A percentile compares a stretch with the other conserved stretches of the same genome.
Conservation (phyloP, 2,329 filamentous ascomycete genomes). For the Shiraia sp. region DNA sequence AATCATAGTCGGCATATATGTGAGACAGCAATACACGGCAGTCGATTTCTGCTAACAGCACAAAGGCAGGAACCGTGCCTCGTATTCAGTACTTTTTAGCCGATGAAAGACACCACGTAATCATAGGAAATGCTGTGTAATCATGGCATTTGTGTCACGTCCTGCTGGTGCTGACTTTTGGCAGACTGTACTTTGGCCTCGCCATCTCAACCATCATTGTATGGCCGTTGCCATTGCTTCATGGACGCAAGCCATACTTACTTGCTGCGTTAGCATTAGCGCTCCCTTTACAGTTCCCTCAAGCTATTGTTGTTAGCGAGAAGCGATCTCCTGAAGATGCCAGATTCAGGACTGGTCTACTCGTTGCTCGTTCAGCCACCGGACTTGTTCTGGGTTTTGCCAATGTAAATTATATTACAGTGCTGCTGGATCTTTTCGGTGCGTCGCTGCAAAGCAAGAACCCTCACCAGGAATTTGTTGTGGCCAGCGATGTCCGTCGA, state of each 20-base stretch:
- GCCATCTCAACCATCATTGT: conserved; percentile 70
- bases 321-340: conserved; percentile 60
- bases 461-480: conserved; percentile 73
- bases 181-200: conserved; percentile 67
- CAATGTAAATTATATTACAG: conserved; percentile 75
- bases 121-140: conserved; percentile 71
- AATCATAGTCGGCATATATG: conserved; percentile 72
- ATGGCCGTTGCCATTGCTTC: conserved; percentile 75
- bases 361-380: conserved; percentile 67
- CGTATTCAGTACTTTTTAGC: conserved; percentile 77
- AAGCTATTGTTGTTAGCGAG: conserved; percentile 67
- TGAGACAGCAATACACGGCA: conserved; percentile 23
- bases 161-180: conserved; percentile 2
- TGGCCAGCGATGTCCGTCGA: conserved; percentile 68
- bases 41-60: conserved; percentile 9
- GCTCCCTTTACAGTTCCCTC: conserved; percentile 74
- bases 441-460: conserved; percentile 73
- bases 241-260: conserved; percentile 79
- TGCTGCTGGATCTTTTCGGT: conserved; percentile 74
- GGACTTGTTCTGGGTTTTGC: conserved; percentile 73
- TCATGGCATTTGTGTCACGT: conserved; percentile 7
- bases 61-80: conserved; percentile 70
- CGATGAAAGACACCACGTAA: conserved; percentile 67
- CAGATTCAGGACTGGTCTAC: conserved; percentile 63
- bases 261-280: conserved; percentile 68